These are phyloP conservation scores for Thelonectria blattea DNA, from an alignment of 2,329 filamentous ascomycete species.

Conservation along the genomic window DNA sequence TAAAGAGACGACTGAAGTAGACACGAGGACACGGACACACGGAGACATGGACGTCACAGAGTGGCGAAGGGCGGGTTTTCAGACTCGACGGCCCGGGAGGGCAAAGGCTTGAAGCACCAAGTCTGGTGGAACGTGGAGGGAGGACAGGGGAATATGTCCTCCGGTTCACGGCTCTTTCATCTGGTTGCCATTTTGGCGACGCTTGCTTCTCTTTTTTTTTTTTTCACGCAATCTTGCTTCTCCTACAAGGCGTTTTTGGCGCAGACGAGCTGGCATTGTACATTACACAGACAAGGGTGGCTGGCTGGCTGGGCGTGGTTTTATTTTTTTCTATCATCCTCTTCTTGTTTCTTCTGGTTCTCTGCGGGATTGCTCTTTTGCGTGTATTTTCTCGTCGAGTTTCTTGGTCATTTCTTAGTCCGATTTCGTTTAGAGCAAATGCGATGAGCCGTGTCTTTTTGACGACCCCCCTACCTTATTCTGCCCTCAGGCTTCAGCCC, in stretches of 20 bases:
- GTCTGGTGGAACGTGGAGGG: not conserved
- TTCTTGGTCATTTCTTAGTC: slow-evolving; percentile 1
- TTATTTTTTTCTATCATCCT: slow-evolving; percentile 3
- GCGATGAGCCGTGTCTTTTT: slow-evolving; percentile 14
- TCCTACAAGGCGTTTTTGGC: slow-evolving; percentile 17
- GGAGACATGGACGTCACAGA: not conserved
- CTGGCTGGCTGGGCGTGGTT: slow-evolving; percentile 1
- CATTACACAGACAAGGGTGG: slow-evolving; percentile 15
- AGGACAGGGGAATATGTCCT: too few relatives aligned
- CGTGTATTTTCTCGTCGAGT: not conserved
- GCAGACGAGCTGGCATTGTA: slow-evolving; percentile 21
- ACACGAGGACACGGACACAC: not conserved
- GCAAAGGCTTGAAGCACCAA: not conserved
- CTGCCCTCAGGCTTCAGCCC: not conserved
- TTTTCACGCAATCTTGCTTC: slow-evolving; percentile 3
- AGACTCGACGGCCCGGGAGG: not conserved
- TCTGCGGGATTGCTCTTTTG: not conserved
- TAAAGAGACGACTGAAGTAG: too few relatives aligned
- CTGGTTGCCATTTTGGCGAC: not conserved
- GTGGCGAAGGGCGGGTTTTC: not conserved
- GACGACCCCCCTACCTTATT: not conserved
- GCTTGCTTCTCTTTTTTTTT: slow-evolving; percentile 5
- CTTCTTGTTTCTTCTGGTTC: too few relatives aligned
- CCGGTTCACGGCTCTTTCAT: not conserved
- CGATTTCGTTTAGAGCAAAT: slow-evolving; percentile 14